phyloP scores from a whole-genome alignment of 179 eudicot genomes.

The Corrigiola litoralis region DNA sequence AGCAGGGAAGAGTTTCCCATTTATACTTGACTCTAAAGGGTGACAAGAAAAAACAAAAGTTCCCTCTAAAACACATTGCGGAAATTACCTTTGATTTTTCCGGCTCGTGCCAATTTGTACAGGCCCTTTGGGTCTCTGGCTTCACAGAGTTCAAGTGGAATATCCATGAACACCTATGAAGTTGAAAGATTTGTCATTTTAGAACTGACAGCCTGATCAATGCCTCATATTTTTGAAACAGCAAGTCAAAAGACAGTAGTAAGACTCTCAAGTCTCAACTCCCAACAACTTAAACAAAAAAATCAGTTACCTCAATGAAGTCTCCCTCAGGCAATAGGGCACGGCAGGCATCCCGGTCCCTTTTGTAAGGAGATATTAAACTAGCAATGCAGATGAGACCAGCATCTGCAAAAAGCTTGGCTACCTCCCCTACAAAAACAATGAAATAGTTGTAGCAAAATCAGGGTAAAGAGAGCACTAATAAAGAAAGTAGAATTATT shows the following conservation, averaged over 20 bases:
- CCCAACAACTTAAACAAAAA: neutral
- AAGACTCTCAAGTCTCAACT: no score
- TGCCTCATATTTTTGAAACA: neutral
- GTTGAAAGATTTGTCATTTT: neutral
- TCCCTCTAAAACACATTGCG: conserved; percentile 2
- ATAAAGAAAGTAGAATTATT: neutral
- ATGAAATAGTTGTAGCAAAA: neutral
- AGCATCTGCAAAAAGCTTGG: conserved; percentile 91
- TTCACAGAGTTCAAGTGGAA: conserved; percentile 81
- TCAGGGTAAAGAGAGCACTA: neutral
- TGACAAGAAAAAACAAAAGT: conserved; percentile 3
- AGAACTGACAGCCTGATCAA: neutral
- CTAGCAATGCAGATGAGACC: conserved; percentile 96
- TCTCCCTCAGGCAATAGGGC: conserved; percentile 71
- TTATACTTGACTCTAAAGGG: no score
- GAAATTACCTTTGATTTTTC: conserved; percentile 73
- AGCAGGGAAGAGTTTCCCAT: no score
- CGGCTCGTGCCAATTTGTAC: conserved; percentile 91
- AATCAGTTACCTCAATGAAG: conserved; percentile 73
- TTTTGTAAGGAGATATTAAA: conserved; percentile 75
- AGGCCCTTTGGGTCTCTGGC: conserved; percentile 92
- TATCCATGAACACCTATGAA: conserved; percentile 84
- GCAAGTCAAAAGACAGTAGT: neutral
- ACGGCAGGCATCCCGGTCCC: conserved; percentile 66
- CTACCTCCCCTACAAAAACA: conserved; percentile 68